These are phyloP conservation scores for Colletotrichum sp. DNA, from an alignment of 2,329 filamentous ascomycete genomes.

Conservation along the genomic window DNA sequence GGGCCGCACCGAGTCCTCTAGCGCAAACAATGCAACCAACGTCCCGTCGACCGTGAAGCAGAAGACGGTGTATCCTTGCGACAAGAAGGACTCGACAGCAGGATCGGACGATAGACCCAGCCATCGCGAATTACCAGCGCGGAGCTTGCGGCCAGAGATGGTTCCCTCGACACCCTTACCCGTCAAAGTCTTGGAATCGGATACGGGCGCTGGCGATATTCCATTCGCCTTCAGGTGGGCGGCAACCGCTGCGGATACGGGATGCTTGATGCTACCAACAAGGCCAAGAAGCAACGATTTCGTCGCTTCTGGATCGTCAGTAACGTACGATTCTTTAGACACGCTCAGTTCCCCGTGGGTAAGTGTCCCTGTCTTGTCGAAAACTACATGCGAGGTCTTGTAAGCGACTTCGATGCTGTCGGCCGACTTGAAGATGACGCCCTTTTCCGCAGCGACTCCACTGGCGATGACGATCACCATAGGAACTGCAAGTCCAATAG, in stretches of 20 bases:
- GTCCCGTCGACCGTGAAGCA: slow-evolving; percentile 46
- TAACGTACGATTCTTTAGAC: slow-evolving; percentile 37
- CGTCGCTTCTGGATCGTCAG: background rate
- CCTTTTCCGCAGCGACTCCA: slow-evolving; percentile 67
- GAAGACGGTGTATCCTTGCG: slow-evolving; percentile 47
- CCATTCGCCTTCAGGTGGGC: slow-evolving; percentile 38
- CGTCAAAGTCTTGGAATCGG: slow-evolving; percentile 40
- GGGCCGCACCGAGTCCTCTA: slow-evolving; percentile 50
- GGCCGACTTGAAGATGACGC: slow-evolving; percentile 73
- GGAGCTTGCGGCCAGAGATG: slow-evolving; percentile 32
- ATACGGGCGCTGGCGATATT: slow-evolving; percentile 23
- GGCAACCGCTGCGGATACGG: slow-evolving; percentile 55
- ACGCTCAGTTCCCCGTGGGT: slow-evolving; percentile 63
- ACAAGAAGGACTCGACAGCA: slow-evolving; percentile 38
- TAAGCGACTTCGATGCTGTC: slow-evolving; percentile 67
- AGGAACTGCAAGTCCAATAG: slow-evolving; percentile 75
- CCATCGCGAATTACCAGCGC: slow-evolving; percentile 59
- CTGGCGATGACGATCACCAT: slow-evolving; percentile 79
- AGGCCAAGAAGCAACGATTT: slow-evolving; percentile 24
- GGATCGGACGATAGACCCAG: slow-evolving; percentile 36
- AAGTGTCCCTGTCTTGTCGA: slow-evolving; percentile 83
- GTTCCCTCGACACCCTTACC: slow-evolving; percentile 52
- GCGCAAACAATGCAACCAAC: slow-evolving; percentile 47
- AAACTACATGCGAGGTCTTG: slow-evolving; percentile 70
- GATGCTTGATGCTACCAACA: slow-evolving; percentile 50